A percentile compares a stretch with the other conserved stretches of the same genome.
These are phyloP conservation scores for Chalciporus chontae DNA, from an alignment of 768 basidiomycete species.

Conservation along the genomic window DNA sequence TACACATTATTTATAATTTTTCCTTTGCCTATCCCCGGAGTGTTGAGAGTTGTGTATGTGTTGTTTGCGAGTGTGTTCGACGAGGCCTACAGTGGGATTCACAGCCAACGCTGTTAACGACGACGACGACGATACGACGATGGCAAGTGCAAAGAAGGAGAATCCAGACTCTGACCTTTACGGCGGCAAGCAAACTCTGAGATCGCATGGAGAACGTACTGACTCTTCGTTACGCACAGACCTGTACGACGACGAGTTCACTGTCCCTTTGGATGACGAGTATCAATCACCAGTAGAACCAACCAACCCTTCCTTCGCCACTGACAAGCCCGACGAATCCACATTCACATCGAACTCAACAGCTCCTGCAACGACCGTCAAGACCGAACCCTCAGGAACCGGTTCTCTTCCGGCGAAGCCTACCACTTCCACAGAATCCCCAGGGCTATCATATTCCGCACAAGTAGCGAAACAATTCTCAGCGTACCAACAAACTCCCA, in stretches of 20 bases:
- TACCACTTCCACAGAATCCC: slow-evolving; percentile 15
- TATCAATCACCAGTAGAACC: slow-evolving; percentile 26
- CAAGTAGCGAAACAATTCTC: slow-evolving; percentile 67
- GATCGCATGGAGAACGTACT: neutral
- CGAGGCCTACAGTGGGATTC: too few relatives aligned
- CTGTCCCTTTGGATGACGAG: slow-evolving; percentile 31
- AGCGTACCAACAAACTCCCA: slow-evolving; percentile 59
- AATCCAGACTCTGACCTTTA: slow-evolving; percentile 41
- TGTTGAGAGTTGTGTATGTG: neutral
- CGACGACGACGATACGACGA: slow-evolving; percentile 7
- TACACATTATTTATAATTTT: neutral
- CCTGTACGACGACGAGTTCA: slow-evolving; percentile 49
- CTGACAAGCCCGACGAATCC: slow-evolving; percentile 16
- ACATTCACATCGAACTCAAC: slow-evolving; percentile 16
- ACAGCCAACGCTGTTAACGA: neutral
- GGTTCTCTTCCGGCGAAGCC: slow-evolving; percentile 29
- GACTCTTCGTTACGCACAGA: slow-evolving; percentile 32
- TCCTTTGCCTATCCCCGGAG: too few relatives aligned
- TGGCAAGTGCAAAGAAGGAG: slow-evolving; percentile 26
- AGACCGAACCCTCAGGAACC: slow-evolving; percentile 22
- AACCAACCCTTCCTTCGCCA: slow-evolving; percentile 14
- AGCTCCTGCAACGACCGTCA: slow-evolving; percentile 12
- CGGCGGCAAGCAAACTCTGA: slow-evolving; percentile 38
- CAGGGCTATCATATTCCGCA: slow-evolving; percentile 53
- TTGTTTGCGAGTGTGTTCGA: slow-evolving; percentile 27